A percentile compares a stretch with the other conserved stretches of the same genome.
Evolutionary conservation across 2,329 filamentous ascomycete genomes (phyloP).

Genomic region (Nannizzia gypsea): DNA sequence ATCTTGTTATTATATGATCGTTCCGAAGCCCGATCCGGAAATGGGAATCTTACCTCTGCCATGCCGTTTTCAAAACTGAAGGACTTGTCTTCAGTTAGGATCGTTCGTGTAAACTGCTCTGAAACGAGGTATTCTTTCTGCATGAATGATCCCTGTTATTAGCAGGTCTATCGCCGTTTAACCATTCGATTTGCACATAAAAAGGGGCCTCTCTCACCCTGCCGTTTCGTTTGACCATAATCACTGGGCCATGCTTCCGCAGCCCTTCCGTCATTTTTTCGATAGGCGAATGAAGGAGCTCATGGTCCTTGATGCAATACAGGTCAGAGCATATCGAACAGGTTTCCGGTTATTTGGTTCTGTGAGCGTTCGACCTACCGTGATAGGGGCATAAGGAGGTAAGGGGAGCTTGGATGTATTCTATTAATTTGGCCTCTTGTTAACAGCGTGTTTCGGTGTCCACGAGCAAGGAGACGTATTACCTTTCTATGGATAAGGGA

Average conservation of each 20-base stretch:
- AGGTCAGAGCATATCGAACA: background rate
- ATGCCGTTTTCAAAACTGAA: background rate
- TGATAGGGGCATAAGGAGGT: background rate
- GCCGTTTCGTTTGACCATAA: background rate
- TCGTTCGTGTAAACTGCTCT: background rate
- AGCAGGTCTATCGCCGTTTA: background rate
- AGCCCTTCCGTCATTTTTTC: background rate
- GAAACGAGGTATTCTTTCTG: background rate
- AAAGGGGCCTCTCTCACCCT: background rate
- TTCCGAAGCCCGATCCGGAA: background rate
- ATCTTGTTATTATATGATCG: background rate
- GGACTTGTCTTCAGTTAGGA: background rate
- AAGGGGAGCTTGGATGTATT: background rate
- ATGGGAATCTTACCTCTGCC: background rate
- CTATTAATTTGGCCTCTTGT: background rate
- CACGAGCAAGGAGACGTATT: background rate
- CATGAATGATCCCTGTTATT: background rate
- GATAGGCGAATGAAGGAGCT: background rate
- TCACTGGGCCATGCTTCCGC: background rate
- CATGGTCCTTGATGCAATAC: background rate
- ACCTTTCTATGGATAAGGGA: background rate
- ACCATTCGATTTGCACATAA: background rate
- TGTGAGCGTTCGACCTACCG: background rate
- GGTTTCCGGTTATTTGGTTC: background rate
- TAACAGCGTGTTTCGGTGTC: background rate